A percentile compares a stretch with the other conserved stretches of the same genome.
Evolutionary conservation across 1,139 yeast species (phyloP).

Genomic region (Taphrina betulina): DNA sequence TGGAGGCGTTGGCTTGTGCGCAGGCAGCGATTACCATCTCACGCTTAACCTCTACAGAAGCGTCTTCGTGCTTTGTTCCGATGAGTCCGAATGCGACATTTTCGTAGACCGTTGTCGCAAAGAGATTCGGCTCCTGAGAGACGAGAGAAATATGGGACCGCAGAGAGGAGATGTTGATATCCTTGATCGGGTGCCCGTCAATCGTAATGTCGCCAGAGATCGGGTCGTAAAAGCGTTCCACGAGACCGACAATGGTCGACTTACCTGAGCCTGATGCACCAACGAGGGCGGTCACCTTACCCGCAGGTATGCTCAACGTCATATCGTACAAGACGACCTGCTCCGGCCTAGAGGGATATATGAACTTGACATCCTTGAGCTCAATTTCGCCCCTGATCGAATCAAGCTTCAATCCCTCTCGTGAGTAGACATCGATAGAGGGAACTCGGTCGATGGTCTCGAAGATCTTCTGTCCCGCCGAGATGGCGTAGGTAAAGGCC

Average conservation of each 20-base stretch:
- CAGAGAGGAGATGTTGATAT: conserved; percentile 52
- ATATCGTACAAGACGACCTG: conserved; percentile 67
- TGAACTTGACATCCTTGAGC: conserved; percentile 66
- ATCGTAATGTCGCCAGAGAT: conserved; percentile 45
- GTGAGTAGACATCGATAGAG: conserved; percentile 44
- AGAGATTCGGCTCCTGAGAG: conserved; percentile 68
- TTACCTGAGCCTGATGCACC: conserved; percentile 84
- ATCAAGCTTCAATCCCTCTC: conserved; percentile 45
- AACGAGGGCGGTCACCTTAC: conserved; percentile 60
- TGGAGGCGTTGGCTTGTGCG: conserved; percentile 52
- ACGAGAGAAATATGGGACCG: conserved; percentile 61
- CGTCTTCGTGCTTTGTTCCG: conserved; percentile 43
- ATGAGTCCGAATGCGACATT: conserved; percentile 65
- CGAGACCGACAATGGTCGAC: conserved; percentile 60
- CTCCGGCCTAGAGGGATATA: conserved; percentile 86
- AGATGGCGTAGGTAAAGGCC: conserved; percentile 47
- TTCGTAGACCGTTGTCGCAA: conserved; percentile 65
- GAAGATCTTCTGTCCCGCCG: conserved; percentile 48
- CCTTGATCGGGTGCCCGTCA: conserved; percentile 51
- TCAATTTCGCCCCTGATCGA: conserved; percentile 51
- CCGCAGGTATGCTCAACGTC: conserved; percentile 50
- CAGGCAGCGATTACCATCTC: conserved; percentile 50
- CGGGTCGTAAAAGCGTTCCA: conserved; percentile 55
- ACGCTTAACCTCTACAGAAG: conserved; percentile 48
- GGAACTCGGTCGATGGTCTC: conserved; percentile 50